phyloP scores from a whole-genome alignment of 257 asterid genomes.

The Ocimum tenuiflorum region DNA sequence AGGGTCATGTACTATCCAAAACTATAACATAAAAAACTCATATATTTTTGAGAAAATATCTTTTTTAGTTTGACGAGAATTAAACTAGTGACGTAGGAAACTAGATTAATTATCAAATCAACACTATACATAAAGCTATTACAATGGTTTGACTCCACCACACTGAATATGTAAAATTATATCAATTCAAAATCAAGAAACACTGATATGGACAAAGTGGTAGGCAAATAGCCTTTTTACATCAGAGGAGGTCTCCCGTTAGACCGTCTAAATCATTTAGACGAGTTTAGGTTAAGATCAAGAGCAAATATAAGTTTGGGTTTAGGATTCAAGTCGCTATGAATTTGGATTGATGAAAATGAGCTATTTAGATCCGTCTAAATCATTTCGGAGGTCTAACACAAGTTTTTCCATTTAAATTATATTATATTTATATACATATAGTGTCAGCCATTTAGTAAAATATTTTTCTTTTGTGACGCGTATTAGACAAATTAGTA shows the following conservation, averaged over 20 bases:
- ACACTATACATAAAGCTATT: background rate
- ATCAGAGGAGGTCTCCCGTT: too few species aligned
- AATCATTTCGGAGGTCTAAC: too few species aligned
- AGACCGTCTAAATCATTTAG: too few species aligned
- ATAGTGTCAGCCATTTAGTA: background rate
- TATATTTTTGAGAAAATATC: too few species aligned
- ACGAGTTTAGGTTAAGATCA: too few species aligned
- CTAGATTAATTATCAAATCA: background rate
- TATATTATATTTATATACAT: background rate
- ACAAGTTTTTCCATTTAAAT: too few species aligned
- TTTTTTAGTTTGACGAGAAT: background rate
- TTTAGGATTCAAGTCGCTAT: too few species aligned
- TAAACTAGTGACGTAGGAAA: background rate
- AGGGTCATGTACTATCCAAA: too few species aligned
- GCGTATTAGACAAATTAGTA: background rate
- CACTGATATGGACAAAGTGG: background rate
- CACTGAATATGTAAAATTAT: background rate
- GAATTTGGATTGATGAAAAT: too few species aligned
- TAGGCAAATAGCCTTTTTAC: background rate
- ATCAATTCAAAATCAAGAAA: background rate
- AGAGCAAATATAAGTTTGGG: too few species aligned
- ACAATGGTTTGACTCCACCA: constrained; percentile 16
- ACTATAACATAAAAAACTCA: too few species aligned
- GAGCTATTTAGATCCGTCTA: too few species aligned
- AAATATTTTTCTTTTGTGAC: background rate